A percentile compares a stretch with the other conserved stretches of the same genome.
These are phyloP conservation scores for Scheffersomyces titani DNA, from an alignment of 1,139 yeast genomes.

Conservation along the genomic window DNA sequence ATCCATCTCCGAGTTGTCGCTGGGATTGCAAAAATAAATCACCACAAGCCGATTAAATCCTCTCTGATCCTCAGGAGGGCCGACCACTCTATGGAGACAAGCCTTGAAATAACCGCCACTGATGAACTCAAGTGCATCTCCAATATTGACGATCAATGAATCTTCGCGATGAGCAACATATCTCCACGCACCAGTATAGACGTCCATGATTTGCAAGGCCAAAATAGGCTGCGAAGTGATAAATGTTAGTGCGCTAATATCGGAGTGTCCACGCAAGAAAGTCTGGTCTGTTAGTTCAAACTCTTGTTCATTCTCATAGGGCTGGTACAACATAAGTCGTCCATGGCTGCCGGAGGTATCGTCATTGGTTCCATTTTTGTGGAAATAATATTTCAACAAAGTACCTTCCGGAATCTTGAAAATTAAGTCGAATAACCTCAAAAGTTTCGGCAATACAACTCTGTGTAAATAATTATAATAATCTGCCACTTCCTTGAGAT, in stretches of 20 bases:
- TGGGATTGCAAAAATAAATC: slow-evolving; percentile 47
- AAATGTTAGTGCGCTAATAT: slow-evolving; percentile 49
- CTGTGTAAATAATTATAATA: slow-evolving; percentile 37
- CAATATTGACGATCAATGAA: slow-evolving; percentile 49
- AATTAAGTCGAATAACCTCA: slow-evolving; percentile 40
- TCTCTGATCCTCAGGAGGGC: slow-evolving; percentile 47
- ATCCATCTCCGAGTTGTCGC: slow-evolving; percentile 30
- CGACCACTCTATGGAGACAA: slow-evolving; percentile 47
- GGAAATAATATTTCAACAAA: slow-evolving; percentile 31
- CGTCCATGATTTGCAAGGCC: slow-evolving; percentile 51
- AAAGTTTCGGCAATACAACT: slow-evolving; percentile 32
- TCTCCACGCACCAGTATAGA: slow-evolving; percentile 47
- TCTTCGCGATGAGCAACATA: slow-evolving; percentile 48
- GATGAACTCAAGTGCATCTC: slow-evolving; percentile 50
- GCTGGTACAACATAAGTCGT: slow-evolving; percentile 42
- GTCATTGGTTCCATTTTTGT: slow-evolving; percentile 26
- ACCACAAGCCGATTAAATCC: slow-evolving; percentile 39
- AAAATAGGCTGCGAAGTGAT: slow-evolving; percentile 51
- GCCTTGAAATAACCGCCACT: slow-evolving; percentile 53
- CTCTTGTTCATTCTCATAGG: slow-evolving; percentile 26
- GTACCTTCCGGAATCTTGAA: slow-evolving; percentile 46
- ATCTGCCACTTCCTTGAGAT: slow-evolving; percentile 35
- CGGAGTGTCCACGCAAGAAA: slow-evolving; percentile 55
- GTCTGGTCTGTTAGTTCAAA: slow-evolving; percentile 34
- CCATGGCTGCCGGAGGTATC: slow-evolving; percentile 39